Evolutionary conservation across 345 rosid species (phyloP).

Genomic region (Laguncularia racemosa): DNA sequence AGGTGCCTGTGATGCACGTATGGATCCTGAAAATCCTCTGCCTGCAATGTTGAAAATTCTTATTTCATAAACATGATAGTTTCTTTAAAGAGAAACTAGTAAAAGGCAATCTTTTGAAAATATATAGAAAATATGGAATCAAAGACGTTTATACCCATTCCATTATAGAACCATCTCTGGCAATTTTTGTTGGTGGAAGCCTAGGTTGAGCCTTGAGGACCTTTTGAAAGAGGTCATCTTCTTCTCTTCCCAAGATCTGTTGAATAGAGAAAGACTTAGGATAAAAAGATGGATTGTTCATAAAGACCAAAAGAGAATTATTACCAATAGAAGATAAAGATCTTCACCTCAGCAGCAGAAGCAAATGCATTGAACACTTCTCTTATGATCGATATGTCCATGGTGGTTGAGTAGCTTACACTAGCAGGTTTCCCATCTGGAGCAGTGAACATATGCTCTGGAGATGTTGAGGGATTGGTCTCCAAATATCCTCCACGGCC

Average conservation of each 20-base stretch:
- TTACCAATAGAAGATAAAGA: neutral
- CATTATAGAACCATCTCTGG: constrained; percentile 86
- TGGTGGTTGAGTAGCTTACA: constrained; percentile 93
- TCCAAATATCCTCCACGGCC: constrained; percentile 68
- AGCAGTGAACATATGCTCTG: constrained; percentile 74
- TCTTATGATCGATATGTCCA: constrained; percentile 83
- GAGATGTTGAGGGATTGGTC: constrained; percentile 97
- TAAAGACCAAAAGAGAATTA: neutral
- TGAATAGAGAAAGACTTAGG: constrained; percentile 8
- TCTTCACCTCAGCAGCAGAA: constrained; percentile 76
- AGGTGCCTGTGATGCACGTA: constrained; percentile 79
- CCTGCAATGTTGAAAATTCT: constrained; percentile 24
- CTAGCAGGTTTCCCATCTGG: constrained; percentile 79
- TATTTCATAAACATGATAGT: neutral
- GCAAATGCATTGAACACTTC: constrained; percentile 68
- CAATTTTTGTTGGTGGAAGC: constrained; percentile 72
- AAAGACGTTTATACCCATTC: constrained; percentile 60
- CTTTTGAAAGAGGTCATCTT: constrained; percentile 46
- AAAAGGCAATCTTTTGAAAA: neutral
- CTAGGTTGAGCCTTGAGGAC: constrained; percentile 54
- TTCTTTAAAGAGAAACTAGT: neutral
- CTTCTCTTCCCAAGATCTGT: constrained; percentile 61
- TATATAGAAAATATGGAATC: neutral
- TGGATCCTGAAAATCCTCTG: constrained; percentile 79
- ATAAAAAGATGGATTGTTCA: neutral